Percentiles rank a stretch among this genome's conserved stretches.
These are phyloP conservation scores for Lachnum nothofagi DNA, from an alignment of 2,329 filamentous ascomycete genomes.

Conservation along the genomic window DNA sequence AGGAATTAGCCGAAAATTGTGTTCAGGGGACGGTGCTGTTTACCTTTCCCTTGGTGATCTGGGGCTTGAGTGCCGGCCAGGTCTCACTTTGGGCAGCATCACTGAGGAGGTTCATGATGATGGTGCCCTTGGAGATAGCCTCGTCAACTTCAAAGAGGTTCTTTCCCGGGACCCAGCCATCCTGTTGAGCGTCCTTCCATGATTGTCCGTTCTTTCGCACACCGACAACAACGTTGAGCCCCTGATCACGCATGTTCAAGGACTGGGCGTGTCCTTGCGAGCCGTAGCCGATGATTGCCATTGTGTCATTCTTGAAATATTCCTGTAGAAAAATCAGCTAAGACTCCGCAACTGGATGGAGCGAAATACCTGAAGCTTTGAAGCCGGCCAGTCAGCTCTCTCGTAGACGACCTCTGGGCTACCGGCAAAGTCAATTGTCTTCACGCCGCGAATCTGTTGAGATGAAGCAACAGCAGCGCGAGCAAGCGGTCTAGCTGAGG, in stretches of 20 bases:
- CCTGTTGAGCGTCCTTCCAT: conserved; percentile 94
- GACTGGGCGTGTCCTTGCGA: conserved; percentile 98
- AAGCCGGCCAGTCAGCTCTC: conserved; percentile 95
- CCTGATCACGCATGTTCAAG: conserved; percentile 99
- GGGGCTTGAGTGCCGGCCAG: conserved; percentile 96
- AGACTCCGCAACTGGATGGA: conserved; percentile 7
- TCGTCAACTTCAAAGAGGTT: conserved; percentile 98
- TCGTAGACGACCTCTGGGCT: conserved; percentile 94
- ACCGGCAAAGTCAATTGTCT: conserved; percentile 97
- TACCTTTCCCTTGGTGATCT: conserved; percentile 97
- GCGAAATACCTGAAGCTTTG: conserved; percentile 85
- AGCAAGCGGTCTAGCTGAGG: conserved; percentile 49
- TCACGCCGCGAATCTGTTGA: conserved; percentile 72
- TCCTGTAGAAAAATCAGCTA: conserved; percentile 52
- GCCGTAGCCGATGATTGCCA: conserved; percentile 97
- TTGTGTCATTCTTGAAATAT: conserved; percentile 99
- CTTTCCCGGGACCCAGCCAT: conserved; percentile 97
- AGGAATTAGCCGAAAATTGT: conserved; percentile 13
- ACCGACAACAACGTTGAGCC: conserved; percentile 97
- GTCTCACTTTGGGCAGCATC: conserved; percentile 98
- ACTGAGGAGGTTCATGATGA: conserved; percentile 98
- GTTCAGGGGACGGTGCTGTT: background rate
- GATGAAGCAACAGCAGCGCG: conserved; percentile 43
- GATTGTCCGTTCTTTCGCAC: conserved; percentile 97
- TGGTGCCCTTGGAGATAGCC: conserved; percentile 86